phyloP scores from a whole-genome alignment of 1,139 yeast genomes.

The Debaryomyces robertsiae region DNA sequence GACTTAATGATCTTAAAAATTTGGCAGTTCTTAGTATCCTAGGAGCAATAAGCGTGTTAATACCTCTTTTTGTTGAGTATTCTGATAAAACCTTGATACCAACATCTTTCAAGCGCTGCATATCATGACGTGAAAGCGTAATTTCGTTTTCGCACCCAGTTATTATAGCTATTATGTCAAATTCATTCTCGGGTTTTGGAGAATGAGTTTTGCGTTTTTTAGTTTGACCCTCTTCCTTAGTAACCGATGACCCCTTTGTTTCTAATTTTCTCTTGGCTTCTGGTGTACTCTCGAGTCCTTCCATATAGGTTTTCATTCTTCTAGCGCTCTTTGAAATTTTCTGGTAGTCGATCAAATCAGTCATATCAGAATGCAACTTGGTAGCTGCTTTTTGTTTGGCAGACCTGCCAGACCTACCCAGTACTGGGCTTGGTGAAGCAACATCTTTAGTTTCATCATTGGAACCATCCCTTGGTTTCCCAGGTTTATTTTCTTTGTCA shows the following conservation, averaged over 20 bases:
- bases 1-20: conserved; percentile 55
- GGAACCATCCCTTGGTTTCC: not conserved
- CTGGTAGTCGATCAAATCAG: conserved; percentile 63
- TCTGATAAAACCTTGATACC: conserved; percentile 47
- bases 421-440: not conserved
- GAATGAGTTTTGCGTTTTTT: conserved; percentile 12
- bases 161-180: conserved; percentile 47
- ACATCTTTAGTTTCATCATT: not conserved
- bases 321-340: conserved; percentile 43
- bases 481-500: not conserved
- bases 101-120: conserved; percentile 28
- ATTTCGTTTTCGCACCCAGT: conserved; percentile 65
- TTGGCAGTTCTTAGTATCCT: conserved; percentile 81
- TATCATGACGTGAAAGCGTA: conserved; percentile 37
- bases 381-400: conserved; percentile 70
- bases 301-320: conserved; percentile 43
- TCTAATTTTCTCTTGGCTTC: conserved; percentile 16
- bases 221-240: conserved; percentile 8
- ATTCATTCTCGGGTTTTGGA: conserved; percentile 12
- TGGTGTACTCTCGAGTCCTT: conserved; percentile 27
- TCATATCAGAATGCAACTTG: conserved; percentile 69
- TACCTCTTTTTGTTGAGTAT: conserved; percentile 23
- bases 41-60: conserved; percentile 71
- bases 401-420: conserved; percentile 34
- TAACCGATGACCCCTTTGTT: conserved; percentile 12